Percentiles rank a stretch among this genome's conserved stretches.
phyloP scores from a whole-genome alignment of 2,329 filamentous ascomycete genomes.

The Pseudocercospora cruenta region DNA sequence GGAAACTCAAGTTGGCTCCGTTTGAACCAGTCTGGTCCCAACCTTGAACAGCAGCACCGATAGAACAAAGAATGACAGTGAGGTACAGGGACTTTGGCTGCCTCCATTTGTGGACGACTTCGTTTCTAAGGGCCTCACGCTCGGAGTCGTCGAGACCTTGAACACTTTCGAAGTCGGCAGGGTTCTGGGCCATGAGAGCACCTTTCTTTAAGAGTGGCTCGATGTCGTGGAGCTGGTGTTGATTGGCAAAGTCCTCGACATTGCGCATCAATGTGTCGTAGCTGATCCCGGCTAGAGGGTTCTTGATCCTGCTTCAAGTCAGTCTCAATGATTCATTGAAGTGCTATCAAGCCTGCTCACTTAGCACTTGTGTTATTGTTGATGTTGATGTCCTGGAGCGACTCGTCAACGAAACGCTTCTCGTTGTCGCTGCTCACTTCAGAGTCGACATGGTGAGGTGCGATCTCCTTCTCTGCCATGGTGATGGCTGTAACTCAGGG shows the following conservation, averaged over 20 bases:
- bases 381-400: constrained; percentile 5
- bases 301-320: constrained; percentile 8
- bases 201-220: constrained; percentile 56
- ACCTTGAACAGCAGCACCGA: constrained; percentile 30
- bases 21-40: constrained; percentile 36
- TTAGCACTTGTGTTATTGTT: constrained; percentile 8
- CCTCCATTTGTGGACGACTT: constrained; percentile 55
- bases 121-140: constrained; percentile 45
- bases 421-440: constrained; percentile 7
- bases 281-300: constrained; percentile 19
- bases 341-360: not conserved
- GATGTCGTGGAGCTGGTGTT: constrained; percentile 41
- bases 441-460: not conserved
- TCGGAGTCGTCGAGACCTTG: constrained; percentile 51
- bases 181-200: constrained; percentile 56
- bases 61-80: constrained; percentile 36
- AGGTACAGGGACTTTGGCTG: constrained; percentile 56
- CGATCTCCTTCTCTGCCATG: constrained; percentile 6
- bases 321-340: not conserved
- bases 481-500: not conserved
- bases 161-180: constrained; percentile 53
- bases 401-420: constrained; percentile 1
- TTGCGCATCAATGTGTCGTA: constrained; percentile 14
- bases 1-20: constrained; percentile 35
- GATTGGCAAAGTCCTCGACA: constrained; percentile 16